Evolutionary conservation across 345 rosid species (phyloP).

Genomic region (Gossypium arboreum): DNA sequence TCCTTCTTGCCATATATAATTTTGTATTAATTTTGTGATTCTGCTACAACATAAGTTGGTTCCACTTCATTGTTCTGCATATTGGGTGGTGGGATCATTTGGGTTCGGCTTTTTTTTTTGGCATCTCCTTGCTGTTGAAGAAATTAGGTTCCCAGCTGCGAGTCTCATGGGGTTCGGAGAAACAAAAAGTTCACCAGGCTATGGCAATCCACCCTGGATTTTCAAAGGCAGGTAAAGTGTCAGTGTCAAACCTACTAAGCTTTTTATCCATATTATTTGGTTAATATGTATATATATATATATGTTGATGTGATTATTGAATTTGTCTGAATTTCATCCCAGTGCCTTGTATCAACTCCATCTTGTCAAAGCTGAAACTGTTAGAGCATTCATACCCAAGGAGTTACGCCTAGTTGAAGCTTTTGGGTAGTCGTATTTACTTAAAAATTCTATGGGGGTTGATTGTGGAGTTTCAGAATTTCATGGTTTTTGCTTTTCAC

Average conservation of each 20-base stretch:
- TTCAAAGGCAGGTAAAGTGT: slow-evolving; percentile 81
- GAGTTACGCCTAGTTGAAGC: slow-evolving; percentile 86
- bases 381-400: slow-evolving; percentile 77
- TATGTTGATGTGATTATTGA: neutral
- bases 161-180: slow-evolving; percentile 51
- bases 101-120: too few species aligned
- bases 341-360: slow-evolving; percentile 96
- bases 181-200: slow-evolving; percentile 41
- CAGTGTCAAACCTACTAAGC: neutral
- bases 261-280: neutral
- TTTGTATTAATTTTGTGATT: neutral
- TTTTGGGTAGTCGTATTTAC: slow-evolving; percentile 56
- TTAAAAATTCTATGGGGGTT: neutral
- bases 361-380: slow-evolving; percentile 85
- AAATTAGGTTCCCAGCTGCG: slow-evolving; percentile 7
- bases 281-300: too few species aligned
- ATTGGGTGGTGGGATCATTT: neutral
- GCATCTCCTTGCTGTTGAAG: slow-evolving; percentile 23
- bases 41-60: neutral
- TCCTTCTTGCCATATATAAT: neutral
- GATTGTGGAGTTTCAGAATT: neutral
- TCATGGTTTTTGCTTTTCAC: neutral
- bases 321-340: slow-evolving; percentile 15
- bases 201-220: slow-evolving; percentile 86
- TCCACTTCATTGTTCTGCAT: neutral